Evolutionary conservation across 768 basidiomycete genomes (phyloP), one percentile per base, ranked within the genome.

Genomic region (Infundibulicybe gibba): DNA sequence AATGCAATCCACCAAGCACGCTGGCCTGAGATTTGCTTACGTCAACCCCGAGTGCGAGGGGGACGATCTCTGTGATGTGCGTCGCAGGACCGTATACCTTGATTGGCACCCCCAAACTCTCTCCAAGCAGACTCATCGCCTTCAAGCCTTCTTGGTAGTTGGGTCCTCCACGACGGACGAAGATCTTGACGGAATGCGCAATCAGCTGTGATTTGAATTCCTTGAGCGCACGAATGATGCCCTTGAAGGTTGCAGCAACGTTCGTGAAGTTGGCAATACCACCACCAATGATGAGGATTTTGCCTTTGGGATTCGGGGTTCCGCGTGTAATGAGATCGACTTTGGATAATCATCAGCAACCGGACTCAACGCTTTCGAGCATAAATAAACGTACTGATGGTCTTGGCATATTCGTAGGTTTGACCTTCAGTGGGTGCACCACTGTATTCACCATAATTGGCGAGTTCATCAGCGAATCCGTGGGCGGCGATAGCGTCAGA

Each of bases 241-340:
- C 95, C 79, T 98, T 97, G 88, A 99, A 99, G 50, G 95, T 98
- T 9, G 95, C 87, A 31, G 94, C 97, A 56, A 98, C 94, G 65
- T 99, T 97, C 64, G 94, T 97, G 75, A 99, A 99, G 83, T 99
- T 99, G 74, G 97, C 97, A 53, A 97, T 97, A 73, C 95, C 95
- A 70, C 97, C 97, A 69, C 95, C 97, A 55, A 99, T 97, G 79
- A 99, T 97, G 69, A 98, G 88, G 64, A 98, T 83, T 74, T 99
- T 99, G 76, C 97, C 97, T 43, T 97, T 75, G 44, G 85, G 75
- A 56, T 81, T 77, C 41, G 89, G 85, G 17, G 76, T 70, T 40
- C 94, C 94, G 49, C 95, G 93, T 38, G 91, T 97, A 67, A 98
- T 91, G 51, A 99, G 74, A 66, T 97, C 94, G 62, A 98, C 74